Conservation (phyloP, 192 early-diverging fungal species). For the Backusella luteola region DNA sequence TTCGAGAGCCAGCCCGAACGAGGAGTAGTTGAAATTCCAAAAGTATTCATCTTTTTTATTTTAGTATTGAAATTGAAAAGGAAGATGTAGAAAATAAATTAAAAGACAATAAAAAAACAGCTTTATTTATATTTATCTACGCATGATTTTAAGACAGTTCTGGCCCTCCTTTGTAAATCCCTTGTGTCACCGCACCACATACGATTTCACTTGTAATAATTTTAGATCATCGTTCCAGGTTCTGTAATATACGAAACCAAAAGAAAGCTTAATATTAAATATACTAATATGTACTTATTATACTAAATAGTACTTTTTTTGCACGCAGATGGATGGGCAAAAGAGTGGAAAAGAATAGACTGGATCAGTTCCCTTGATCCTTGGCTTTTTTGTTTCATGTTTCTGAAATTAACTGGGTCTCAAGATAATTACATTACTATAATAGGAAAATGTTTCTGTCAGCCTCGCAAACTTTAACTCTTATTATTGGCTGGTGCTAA, state of each 20-base stretch:
- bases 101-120: neutral
- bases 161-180: neutral
- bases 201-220: neutral
- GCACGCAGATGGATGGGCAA: neutral
- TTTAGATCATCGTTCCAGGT: neutral
- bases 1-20: conserved; percentile 6
- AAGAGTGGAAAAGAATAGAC: neutral
- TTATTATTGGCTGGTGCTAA: neutral
- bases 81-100: neutral
- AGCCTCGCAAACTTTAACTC: neutral
- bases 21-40: neutral
- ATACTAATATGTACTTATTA: neutral
- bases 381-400: neutral
- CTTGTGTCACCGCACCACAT: neutral
- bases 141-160: conserved; percentile 4
- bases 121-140: neutral
- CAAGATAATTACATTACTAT: neutral
- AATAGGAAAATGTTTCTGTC: neutral
- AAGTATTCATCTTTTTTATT: neutral
- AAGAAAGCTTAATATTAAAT: neutral
- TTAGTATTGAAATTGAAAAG: neutral
- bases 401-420: conserved; percentile 3
- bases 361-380: neutral
- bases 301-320: neutral
- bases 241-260: neutral